Conservation (phyloP, 768 basidiomycete genomes). For the Sistotremastrum niveocremeum region DNA sequence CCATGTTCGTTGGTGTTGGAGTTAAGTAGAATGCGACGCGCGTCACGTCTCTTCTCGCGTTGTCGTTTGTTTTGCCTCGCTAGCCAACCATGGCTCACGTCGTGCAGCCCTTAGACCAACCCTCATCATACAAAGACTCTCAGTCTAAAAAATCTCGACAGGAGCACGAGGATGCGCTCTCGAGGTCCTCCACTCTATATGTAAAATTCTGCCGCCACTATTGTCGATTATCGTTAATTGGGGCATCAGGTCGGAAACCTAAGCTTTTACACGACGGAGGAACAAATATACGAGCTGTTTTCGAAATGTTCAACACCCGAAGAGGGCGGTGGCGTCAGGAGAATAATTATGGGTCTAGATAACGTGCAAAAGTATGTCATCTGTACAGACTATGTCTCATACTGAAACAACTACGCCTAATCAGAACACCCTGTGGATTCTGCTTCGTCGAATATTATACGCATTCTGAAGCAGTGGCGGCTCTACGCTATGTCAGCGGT, state of each 20-base stretch:
- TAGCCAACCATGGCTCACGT: conserved; percentile 63
- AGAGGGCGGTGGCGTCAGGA: conserved; percentile 81
- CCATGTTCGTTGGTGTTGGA: conserved; percentile 40
- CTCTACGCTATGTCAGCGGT: conserved; percentile 91
- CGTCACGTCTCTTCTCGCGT: conserved; percentile 16
- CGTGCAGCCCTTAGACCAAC: conserved; percentile 74
- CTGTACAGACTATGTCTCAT: conserved; percentile 2
- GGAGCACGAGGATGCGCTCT: conserved; percentile 66
- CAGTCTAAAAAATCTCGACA: conserved; percentile 68
- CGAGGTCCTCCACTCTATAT: conserved; percentile 81
- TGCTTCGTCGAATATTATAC: conserved; percentile 97
- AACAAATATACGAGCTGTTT: conserved; percentile 91
- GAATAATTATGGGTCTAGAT: conserved; percentile 92
- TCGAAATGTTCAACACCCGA: conserved; percentile 80
- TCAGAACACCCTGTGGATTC: conserved; percentile 83
- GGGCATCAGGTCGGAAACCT: conserved; percentile 69
- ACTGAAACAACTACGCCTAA: conserved; percentile 7
- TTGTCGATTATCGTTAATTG: conserved; percentile 5
- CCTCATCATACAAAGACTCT: conserved; percentile 95
- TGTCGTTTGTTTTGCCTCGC: conserved; percentile 3
- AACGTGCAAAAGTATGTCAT: conserved; percentile 61
- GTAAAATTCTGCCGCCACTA: conserved; percentile 33
- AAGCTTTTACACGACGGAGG: conserved; percentile 91
- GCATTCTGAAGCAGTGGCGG: conserved; percentile 83
- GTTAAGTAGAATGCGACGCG: conserved; percentile 6